Evolutionary conservation across 1,284 basidiomycete species (phyloP).

Genomic region (Porogramme epimiltina): DNA sequence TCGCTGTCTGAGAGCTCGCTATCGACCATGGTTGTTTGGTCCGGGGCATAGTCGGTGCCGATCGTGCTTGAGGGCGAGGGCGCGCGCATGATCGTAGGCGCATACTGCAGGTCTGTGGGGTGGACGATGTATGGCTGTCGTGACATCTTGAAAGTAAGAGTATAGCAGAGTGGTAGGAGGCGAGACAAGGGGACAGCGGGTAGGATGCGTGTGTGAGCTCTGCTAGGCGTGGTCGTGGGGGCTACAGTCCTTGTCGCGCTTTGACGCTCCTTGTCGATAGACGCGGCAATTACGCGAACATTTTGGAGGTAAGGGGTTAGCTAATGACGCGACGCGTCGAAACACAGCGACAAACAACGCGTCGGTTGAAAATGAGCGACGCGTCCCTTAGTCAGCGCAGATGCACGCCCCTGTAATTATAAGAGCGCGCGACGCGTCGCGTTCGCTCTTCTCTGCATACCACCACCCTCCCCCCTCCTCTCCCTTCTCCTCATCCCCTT

Average conservation of each 20-base stretch:
- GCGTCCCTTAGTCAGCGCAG: conserved; percentile 29
- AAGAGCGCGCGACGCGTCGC: conserved; percentile 32
- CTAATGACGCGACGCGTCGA: conserved; percentile 23
- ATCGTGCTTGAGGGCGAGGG: conserved; percentile 74
- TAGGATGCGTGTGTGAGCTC: background rate
- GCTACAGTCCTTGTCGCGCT: background rate
- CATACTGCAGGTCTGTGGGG: conserved; percentile 47
- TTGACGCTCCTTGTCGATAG: background rate
- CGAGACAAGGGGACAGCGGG: background rate
- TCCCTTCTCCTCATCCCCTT: conserved; percentile 1
- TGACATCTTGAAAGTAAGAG: no score
- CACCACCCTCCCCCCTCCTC: conserved; percentile 31
- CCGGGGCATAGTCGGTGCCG: conserved; percentile 62
- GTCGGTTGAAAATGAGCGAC: conserved; percentile 25
- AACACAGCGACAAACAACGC: conserved; percentile 24
- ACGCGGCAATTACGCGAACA: conserved; percentile 1
- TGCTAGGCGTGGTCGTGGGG: background rate
- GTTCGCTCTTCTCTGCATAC: conserved; percentile 30
- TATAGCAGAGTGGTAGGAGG: background rate
- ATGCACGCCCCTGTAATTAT: conserved; percentile 27
- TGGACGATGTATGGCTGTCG: conserved; percentile 33
- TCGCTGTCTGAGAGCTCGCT: conserved; percentile 48
- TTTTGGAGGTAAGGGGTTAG: conserved; percentile 10
- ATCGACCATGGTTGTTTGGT: conserved; percentile 62
- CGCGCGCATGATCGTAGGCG: conserved; percentile 63